These are phyloP conservation scores for Penicillium sp. DNA, from an alignment of 2,329 filamentous ascomycete species.

Conservation along the genomic window DNA sequence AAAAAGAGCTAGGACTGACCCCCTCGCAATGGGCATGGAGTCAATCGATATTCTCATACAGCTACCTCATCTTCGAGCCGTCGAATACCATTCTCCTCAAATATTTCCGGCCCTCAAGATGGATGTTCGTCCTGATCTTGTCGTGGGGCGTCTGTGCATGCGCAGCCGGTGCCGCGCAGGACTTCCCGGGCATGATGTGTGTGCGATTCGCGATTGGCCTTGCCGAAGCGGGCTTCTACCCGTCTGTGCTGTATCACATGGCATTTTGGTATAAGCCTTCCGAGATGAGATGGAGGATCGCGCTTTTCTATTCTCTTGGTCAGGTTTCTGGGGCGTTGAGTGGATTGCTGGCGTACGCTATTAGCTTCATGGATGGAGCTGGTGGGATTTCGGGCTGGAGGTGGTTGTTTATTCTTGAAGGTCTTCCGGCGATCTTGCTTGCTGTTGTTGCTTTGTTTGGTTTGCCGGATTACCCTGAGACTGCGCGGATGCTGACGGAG, in stretches of 20 bases:
- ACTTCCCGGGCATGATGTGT: constrained; percentile 40
- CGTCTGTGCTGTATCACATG: constrained; percentile 37
- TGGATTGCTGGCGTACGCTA: constrained; percentile 39
- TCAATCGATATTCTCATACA: constrained; percentile 42
- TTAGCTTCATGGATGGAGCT: constrained; percentile 38
- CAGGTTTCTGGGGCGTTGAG: constrained; percentile 33
- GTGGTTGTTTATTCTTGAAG: constrained; percentile 41
- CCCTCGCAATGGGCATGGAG: constrained; percentile 41
- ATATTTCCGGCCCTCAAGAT: constrained; percentile 32
- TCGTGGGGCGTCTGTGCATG: constrained; percentile 40
- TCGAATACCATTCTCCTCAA: constrained; percentile 40
- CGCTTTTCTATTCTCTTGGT: constrained; percentile 38
- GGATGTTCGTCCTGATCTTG: constrained; percentile 38
- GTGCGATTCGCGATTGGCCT: constrained; percentile 40
- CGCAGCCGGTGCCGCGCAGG: constrained; percentile 34
- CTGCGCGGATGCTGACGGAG: constrained; percentile 28
- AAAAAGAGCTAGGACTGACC: constrained; percentile 36
- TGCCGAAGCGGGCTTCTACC: constrained; percentile 39
- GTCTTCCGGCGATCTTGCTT: constrained; percentile 33
- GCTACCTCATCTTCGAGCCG: constrained; percentile 42
- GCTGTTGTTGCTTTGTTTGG: constrained; percentile 30
- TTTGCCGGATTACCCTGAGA: constrained; percentile 36
- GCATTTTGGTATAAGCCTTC: constrained; percentile 40
- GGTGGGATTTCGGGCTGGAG: constrained; percentile 37
- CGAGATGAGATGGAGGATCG: constrained; percentile 38